Evolutionary conservation across 257 asterid genomes (phyloP), one percentile per base, ranked within the genome.

Genomic region (Catharanthus roseus): DNA sequence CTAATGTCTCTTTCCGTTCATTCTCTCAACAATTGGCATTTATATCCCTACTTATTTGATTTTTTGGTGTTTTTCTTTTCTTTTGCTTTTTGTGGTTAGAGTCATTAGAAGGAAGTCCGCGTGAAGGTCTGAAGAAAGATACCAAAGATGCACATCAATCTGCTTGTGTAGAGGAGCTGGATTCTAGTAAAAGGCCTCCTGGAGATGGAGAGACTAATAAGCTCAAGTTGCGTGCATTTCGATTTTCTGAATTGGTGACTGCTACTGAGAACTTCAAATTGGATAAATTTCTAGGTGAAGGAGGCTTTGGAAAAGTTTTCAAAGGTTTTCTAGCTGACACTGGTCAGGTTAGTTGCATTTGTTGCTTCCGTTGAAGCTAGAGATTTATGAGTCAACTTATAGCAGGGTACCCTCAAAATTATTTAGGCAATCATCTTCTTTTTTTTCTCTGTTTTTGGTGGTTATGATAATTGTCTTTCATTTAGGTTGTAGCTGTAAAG

Each of bases 231-330:
- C 74, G 68, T 63, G 58, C 57, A 68, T 85, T 85, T 47, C 63
- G 34, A 21, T 85, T 65, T 55, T 65, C 56, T 49, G 79, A 74
- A 34, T 41, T 80, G n/a, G 80, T 81, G 21, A 75, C 76, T 56
- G 96, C 96, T 31, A 87, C 96, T 1, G 86, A 84, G 55, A 60
- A 80, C 62, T 89, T 89, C 85, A 87, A 75, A 63, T 62, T 44
- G 5, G 91, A 83, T 8, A 75, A 85, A 77, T 82, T 86, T 78
- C 70, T 89, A 18, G 96, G 96, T 3, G 93, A 89, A 77, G 96
- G 96, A 47, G 93, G 96, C 28, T 89, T 89, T 49, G 96, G 96
- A 68, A 80, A 77, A 84, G 96, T 89, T 45, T 83, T 84, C 70
- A 84, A 84, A 83, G 93, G 96, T 49, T 63, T 24, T 62, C 60